Evolutionary conservation across 2,329 filamentous ascomycete genomes (phyloP).

Genomic region (Exophiala calicioides): DNA sequence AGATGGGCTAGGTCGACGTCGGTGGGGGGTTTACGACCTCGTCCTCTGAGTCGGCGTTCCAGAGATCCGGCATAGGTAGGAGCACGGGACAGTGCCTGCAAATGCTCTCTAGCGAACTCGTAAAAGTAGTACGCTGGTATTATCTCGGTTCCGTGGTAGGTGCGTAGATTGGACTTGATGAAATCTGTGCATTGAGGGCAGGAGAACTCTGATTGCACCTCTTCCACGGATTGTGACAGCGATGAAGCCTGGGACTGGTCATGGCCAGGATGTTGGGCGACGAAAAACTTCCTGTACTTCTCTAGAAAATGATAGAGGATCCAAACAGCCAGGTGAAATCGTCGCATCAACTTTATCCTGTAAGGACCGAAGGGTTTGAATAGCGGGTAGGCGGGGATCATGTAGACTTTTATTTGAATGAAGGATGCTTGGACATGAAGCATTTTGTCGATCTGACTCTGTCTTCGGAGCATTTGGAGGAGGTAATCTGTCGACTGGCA

Average conservation of each 20-base stretch:
- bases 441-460: slow-evolving; percentile 23
- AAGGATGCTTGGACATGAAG: slow-evolving; percentile 19
- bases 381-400: slow-evolving; percentile 18
- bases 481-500: slow-evolving; percentile 22
- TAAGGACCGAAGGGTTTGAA: slow-evolving; percentile 25
- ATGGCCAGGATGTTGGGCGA: slow-evolving; percentile 23
- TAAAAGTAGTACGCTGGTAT: slow-evolving; percentile 28
- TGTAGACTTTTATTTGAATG: slow-evolving; percentile 28
- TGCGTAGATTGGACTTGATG: slow-evolving; percentile 13
- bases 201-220: not conserved
- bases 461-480: slow-evolving; percentile 23
- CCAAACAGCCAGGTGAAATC: slow-evolving; percentile 24
- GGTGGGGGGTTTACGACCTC: slow-evolving; percentile 21
- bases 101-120: slow-evolving; percentile 23
- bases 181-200: slow-evolving; percentile 16
- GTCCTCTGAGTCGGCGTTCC: slow-evolving; percentile 25
- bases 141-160: slow-evolving; percentile 21
- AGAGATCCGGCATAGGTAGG: slow-evolving; percentile 24
- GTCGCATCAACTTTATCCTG: slow-evolving; percentile 17
- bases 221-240: not conserved
- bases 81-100: slow-evolving; percentile 23
- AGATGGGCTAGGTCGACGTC: slow-evolving; percentile 26
- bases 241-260: not conserved
- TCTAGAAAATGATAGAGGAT: slow-evolving; percentile 29
- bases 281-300: slow-evolving; percentile 22